Percentiles rank a stretch among this genome's conserved stretches.
Evolutionary conservation across 2,329 filamentous ascomycete species (phyloP).

Genomic region (Orbilia blumenaviensis): DNA sequence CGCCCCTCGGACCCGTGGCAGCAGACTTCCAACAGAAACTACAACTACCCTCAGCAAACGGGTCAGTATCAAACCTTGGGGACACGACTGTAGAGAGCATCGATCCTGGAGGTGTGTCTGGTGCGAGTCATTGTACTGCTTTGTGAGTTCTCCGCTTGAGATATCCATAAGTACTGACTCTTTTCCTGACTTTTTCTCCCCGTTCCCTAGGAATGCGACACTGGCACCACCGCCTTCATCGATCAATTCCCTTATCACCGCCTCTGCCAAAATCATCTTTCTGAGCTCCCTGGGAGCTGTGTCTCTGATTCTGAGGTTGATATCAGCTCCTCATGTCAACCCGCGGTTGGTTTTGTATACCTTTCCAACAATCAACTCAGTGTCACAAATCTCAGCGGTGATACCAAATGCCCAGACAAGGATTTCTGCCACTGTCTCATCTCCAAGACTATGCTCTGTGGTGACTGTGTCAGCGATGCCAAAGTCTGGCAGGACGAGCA

Average conservation of each 20-base stretch:
- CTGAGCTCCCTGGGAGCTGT: constrained; percentile 36
- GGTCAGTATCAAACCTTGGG: constrained; percentile 52
- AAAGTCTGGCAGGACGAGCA: constrained; percentile 39
- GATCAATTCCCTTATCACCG: constrained; percentile 46
- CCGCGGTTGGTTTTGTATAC: constrained; percentile 34
- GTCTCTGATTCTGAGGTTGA: not conserved
- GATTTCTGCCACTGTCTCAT: constrained; percentile 47
- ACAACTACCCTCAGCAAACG: constrained; percentile 36
- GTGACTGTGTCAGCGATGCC: constrained; percentile 27
- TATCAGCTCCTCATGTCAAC: constrained; percentile 16
- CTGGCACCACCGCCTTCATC: constrained; percentile 45
- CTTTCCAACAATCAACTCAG: constrained; percentile 44
- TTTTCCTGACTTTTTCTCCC: not conserved
- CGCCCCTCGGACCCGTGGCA: constrained; percentile 20
- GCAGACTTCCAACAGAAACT: constrained; percentile 32
- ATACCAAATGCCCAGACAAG: constrained; percentile 43
- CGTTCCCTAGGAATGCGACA: constrained; percentile 42
- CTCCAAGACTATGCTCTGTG: constrained; percentile 51
- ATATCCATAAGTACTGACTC: not conserved
- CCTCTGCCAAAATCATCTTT: constrained; percentile 43
- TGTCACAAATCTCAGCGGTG: constrained; percentile 41
- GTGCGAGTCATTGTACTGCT: constrained; percentile 51
- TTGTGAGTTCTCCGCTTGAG: constrained; percentile 21
- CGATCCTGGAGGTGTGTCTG: constrained; percentile 51
- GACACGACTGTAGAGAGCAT: constrained; percentile 51